A percentile compares a stretch with the other conserved stretches of the same genome.
These are phyloP conservation scores for Eimeria falciformis DNA, from an alignment of 169 alveolate species.

Conservation along the genomic window DNA sequence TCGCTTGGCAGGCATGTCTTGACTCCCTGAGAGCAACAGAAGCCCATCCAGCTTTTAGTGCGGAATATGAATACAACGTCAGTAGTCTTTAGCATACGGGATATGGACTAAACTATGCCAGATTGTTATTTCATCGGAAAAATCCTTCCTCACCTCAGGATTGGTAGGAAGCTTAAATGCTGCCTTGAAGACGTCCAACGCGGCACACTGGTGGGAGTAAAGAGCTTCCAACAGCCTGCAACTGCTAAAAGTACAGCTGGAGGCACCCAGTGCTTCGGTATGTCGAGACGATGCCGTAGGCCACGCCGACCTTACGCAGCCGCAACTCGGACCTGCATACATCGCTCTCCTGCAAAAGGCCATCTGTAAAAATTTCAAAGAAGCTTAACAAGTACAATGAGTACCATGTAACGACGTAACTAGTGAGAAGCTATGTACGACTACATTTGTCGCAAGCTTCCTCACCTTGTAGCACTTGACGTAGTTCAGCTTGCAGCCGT, in stretches of 20 bases:
- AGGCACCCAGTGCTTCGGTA: conserved; percentile 7
- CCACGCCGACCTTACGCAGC: conserved; percentile 24
- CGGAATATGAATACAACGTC: too few relatives aligned
- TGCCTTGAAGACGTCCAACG: background rate
- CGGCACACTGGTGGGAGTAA: conserved; percentile 5
- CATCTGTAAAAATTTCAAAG: too few relatives aligned
- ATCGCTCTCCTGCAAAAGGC: too few relatives aligned
- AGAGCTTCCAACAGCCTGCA: conserved; percentile 5
- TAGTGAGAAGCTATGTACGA: background rate
- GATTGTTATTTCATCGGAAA: too few relatives aligned
- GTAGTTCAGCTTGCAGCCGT: background rate
- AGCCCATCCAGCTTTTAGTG: too few relatives aligned
- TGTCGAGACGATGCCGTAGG: conserved; percentile 16
- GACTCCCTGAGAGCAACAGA: background rate
- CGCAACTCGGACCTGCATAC: background rate
- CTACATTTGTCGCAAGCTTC: background rate
- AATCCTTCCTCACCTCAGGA: background rate
- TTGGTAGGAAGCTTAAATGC: background rate
- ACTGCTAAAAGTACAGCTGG: conserved; percentile 11
- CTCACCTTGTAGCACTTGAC: background rate
- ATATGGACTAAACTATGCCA: too few relatives aligned
- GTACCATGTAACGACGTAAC: too few relatives aligned
- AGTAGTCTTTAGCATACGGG: too few relatives aligned
- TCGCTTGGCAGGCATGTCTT: background rate
- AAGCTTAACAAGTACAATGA: too few relatives aligned